These are phyloP conservation scores for Tylopilus sp. DNA, from an alignment of 768 basidiomycete genomes.

Conservation along the genomic window DNA sequence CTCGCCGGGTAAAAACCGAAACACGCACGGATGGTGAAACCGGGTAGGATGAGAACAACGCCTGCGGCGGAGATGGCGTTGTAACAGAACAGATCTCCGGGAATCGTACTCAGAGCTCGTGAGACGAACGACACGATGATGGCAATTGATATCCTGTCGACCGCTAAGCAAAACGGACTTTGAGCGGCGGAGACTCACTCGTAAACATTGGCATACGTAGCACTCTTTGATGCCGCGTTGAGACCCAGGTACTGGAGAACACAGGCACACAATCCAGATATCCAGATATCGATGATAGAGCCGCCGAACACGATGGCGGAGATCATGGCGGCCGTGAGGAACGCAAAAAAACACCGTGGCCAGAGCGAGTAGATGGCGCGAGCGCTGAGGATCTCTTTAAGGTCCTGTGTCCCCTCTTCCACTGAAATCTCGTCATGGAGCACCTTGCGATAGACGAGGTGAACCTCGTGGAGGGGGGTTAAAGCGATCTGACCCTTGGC, in stretches of 20 bases:
- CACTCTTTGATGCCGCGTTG: constrained; percentile 78
- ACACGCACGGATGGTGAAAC: constrained; percentile 73
- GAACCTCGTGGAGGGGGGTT: constrained; percentile 77
- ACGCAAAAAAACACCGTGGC: constrained; percentile 69
- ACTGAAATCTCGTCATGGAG: constrained; percentile 79
- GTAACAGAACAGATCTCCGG: constrained; percentile 79
- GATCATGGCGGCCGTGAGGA: constrained; percentile 75
- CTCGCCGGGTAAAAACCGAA: constrained; percentile 1
- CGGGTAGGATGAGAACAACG: constrained; percentile 87
- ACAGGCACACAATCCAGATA: constrained; percentile 67
- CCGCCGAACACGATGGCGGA: constrained; percentile 82
- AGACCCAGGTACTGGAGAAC: constrained; percentile 77
- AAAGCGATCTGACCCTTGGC: constrained; percentile 77
- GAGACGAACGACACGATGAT: constrained; percentile 84
- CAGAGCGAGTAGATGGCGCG: constrained; percentile 67
- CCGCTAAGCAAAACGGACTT: not conserved
- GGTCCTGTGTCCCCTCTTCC: constrained; percentile 63
- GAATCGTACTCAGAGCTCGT: constrained; percentile 72
- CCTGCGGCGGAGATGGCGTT: constrained; percentile 87
- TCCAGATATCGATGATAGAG: constrained; percentile 78
- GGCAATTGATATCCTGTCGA: constrained; percentile 70
- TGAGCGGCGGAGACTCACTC: constrained; percentile 57
- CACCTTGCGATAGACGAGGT: constrained; percentile 81
- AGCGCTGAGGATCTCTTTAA: constrained; percentile 60
- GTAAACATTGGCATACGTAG: constrained; percentile 93